Conservation (phyloP, 371 early-diverging fungal species). For the Lichtheimia corymbifera region DNA sequence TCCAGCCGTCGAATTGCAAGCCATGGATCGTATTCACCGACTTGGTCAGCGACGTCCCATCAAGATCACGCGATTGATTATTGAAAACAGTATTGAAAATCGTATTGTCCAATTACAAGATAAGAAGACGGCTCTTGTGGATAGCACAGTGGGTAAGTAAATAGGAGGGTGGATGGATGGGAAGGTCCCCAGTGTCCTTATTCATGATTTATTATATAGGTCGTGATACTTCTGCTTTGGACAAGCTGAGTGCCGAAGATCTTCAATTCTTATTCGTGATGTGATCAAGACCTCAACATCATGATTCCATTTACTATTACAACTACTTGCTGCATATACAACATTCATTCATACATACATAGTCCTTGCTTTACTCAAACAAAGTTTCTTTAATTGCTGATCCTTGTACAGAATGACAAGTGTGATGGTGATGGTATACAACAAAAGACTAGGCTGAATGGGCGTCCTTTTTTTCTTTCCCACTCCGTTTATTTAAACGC, state of each 20-base stretch:
- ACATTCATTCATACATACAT: too few species aligned
- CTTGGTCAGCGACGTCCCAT: conserved; percentile 91
- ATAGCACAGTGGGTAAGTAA: conserved; percentile 85
- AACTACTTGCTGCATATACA: too few species aligned
- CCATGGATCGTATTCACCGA: conserved; percentile 91
- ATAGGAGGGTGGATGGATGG: conserved; percentile 12
- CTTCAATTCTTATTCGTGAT: conserved; percentile 84
- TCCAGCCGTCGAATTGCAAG: conserved; percentile 43
- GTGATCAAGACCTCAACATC: conserved; percentile 20
- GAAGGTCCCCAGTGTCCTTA: not conserved
- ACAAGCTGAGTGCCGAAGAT: conserved; percentile 80
- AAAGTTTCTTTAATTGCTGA: too few species aligned
- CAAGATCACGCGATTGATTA: conserved; percentile 84
- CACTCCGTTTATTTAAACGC: conserved; percentile 19
- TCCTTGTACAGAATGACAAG: too few species aligned
- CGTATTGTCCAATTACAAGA: conserved; percentile 93
- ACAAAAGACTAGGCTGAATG: too few species aligned
- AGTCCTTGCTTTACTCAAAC: too few species aligned
- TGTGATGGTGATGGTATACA: too few species aligned
- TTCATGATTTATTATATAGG: conserved; percentile 8
- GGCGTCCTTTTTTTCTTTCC: too few species aligned
- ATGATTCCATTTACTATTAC: too few species aligned
- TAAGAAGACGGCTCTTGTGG: conserved; percentile 92
- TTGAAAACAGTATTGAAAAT: conserved; percentile 95
- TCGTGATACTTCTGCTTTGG: conserved; percentile 62